A percentile compares a stretch with the other conserved stretches of the same genome.
Evolutionary conservation across 2,329 filamentous ascomycete genomes (phyloP).

Genomic region (Calcarisporium arbuscula): DNA sequence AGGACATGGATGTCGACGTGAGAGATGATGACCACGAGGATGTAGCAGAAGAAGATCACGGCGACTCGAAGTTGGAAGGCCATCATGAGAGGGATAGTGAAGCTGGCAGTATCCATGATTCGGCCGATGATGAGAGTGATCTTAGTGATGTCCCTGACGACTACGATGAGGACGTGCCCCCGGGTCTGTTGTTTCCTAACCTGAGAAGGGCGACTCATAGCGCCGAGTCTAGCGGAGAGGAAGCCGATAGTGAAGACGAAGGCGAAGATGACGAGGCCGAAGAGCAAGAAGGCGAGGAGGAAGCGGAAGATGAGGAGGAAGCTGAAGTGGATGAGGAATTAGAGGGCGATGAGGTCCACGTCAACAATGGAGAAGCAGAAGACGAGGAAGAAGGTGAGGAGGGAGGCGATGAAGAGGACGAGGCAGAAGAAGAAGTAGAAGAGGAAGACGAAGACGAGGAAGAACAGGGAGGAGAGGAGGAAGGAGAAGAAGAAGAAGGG

Average conservation of each 20-base stretch:
- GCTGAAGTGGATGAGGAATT: slow-evolving; percentile 8
- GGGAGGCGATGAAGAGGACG: slow-evolving; percentile 8
- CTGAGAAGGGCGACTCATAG: slow-evolving; percentile 24
- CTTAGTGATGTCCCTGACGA: slow-evolving; percentile 57
- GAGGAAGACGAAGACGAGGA: slow-evolving; percentile 4
- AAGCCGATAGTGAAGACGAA: slow-evolving; percentile 28
- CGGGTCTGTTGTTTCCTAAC: slow-evolving; percentile 47
- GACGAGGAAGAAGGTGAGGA: slow-evolving; percentile 9
- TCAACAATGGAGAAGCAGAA: slow-evolving; percentile 5
- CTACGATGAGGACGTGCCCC: slow-evolving; percentile 51
- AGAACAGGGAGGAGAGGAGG: slow-evolving; percentile 7
- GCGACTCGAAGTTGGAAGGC: slow-evolving; percentile 21
- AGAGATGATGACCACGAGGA: slow-evolving; percentile 29
- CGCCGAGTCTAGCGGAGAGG: slow-evolving; percentile 26
- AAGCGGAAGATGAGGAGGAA: slow-evolving; percentile 9
- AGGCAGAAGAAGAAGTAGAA: slow-evolving; percentile 6
- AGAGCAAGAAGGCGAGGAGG: slow-evolving; percentile 16
- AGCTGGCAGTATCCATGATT: slow-evolving; percentile 55
- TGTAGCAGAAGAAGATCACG: slow-evolving; percentile 21
- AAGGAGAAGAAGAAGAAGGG: slow-evolving; percentile 9
- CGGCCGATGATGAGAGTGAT: slow-evolving; percentile 63
- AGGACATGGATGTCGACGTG: slow-evolving; percentile 34
- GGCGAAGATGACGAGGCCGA: slow-evolving; percentile 21
- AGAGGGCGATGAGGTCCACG: slow-evolving; percentile 6
- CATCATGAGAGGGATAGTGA: slow-evolving; percentile 20